A percentile compares a stretch with the other conserved stretches of the same genome.
Conservation (phyloP, 2,329 filamentous ascomycete species). For the Aspergillus candidus region DNA sequence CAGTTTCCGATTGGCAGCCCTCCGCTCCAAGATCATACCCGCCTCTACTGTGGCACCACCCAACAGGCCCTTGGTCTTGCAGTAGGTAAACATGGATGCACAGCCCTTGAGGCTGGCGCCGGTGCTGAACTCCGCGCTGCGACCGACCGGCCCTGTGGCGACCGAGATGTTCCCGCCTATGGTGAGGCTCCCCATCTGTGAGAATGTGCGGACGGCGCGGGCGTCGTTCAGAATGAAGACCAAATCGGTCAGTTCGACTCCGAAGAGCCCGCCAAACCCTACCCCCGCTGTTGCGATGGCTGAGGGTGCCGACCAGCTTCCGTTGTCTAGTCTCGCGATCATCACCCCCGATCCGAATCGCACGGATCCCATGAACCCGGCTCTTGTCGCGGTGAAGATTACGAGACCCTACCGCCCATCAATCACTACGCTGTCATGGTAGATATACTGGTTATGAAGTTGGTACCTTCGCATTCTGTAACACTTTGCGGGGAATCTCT, state of each 20-base stretch:
- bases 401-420: conserved; percentile 36
- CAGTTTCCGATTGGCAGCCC: conserved; percentile 90
- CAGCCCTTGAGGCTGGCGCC: conserved; percentile 80
- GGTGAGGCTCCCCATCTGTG: conserved; percentile 79
- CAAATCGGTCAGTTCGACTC: conserved; percentile 54
- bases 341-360: conserved; percentile 44
- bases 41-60: conserved; percentile 90
- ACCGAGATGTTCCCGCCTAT: conserved; percentile 91
- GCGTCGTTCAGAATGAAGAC: conserved; percentile 95
- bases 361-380: conserved; percentile 41
- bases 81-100: conserved; percentile 88
- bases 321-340: conserved; percentile 41
- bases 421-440: background rate
- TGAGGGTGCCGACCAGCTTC: conserved; percentile 43
- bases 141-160: conserved; percentile 82
- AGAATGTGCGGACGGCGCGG: conserved; percentile 80
- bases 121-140: conserved; percentile 89
- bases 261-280: conserved; percentile 42
- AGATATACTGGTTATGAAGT: background rate
- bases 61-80: conserved; percentile 92
- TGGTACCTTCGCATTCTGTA: conserved; percentile 78
- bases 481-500: conserved; percentile 79
- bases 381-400: conserved; percentile 41
- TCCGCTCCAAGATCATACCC: conserved; percentile 80
- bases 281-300: conserved; percentile 39